Percentiles rank a stretch among this genome's conserved stretches.
Conservation (phyloP, 2,329 filamentous ascomycete species). For the Xylariaceae sp. region DNA sequence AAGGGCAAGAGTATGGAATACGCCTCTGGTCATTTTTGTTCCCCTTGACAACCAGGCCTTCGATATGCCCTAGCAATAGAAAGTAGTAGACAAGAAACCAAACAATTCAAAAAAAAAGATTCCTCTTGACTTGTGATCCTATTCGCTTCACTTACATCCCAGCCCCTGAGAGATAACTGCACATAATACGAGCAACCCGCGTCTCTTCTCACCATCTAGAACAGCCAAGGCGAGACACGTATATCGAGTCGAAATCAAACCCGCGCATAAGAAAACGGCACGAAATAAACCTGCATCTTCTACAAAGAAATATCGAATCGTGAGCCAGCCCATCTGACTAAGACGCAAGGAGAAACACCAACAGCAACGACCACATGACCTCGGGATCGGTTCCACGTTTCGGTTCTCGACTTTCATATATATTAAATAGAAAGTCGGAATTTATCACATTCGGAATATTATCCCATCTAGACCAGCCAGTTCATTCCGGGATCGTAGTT, state of each 20-base stretch:
- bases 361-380: too few relatives aligned
- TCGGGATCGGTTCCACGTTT: too few relatives aligned
- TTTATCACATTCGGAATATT: too few relatives aligned
- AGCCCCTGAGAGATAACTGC: background rate
- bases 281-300: too few relatives aligned
- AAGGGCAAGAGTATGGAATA: constrained; percentile 18
- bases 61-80: background rate
- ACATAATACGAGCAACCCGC: background rate
- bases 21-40: constrained; percentile 10
- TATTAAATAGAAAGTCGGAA: too few relatives aligned
- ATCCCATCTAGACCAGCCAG: too few relatives aligned
- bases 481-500: too few relatives aligned
- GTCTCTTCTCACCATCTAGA: background rate
- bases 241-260: constrained; percentile 2
- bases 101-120: constrained; percentile 6
- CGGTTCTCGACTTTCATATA: too few relatives aligned
- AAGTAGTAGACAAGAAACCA: constrained; percentile 12
- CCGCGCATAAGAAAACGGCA: background rate
- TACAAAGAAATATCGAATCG: background rate
- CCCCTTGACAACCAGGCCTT: constrained; percentile 2
- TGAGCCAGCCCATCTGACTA: constrained; percentile 2
- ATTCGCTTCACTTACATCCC: background rate
- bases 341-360: background rate
- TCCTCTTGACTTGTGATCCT: constrained; percentile 2
- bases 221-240: constrained; percentile 11